Conservation (phyloP, 2,329 filamentous ascomycete species). For the Chaetomium strumarium region DNA sequence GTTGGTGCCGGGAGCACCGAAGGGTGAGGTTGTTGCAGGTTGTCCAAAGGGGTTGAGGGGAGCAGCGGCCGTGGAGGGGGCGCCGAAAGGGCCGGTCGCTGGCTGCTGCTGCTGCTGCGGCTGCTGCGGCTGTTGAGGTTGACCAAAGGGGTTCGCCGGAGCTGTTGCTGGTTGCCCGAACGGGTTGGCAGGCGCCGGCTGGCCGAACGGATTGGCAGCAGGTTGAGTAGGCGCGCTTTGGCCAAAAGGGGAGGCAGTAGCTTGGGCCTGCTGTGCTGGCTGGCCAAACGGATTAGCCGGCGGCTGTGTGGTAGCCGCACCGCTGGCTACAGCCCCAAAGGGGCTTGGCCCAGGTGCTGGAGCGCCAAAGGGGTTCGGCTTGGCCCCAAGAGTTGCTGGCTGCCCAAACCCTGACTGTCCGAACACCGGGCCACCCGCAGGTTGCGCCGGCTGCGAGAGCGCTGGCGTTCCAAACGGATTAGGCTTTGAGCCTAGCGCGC, state of each 20-base stretch:
- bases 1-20: not conserved
- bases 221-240: constrained; percentile 17
- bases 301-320: constrained; percentile 14
- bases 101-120: constrained; percentile 14
- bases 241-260: constrained; percentile 26
- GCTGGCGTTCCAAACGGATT: constrained; percentile 31
- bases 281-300: constrained; percentile 28
- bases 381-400: constrained; percentile 26
- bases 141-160: constrained; percentile 18
- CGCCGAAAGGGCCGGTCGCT: constrained; percentile 25
- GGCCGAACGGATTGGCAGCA: constrained; percentile 31
- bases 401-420: constrained; percentile 29
- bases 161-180: constrained; percentile 24
- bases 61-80: constrained; percentile 16
- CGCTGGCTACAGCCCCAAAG: not conserved
- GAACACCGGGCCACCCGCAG: constrained; percentile 18
- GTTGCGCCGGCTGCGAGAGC: constrained; percentile 34
- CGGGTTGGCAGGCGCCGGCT: constrained; percentile 24
- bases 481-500: constrained; percentile 22
- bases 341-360: constrained; percentile 29
- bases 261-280: constrained; percentile 18
- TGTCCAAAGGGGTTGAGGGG: constrained; percentile 27
- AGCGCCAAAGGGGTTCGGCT: constrained; percentile 29
- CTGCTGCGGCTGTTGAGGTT: constrained; percentile 13
- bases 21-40: constrained; percentile 17